phyloP scores from a whole-genome alignment of 108 stramenopile species.

The Nitzschia palea region DNA sequence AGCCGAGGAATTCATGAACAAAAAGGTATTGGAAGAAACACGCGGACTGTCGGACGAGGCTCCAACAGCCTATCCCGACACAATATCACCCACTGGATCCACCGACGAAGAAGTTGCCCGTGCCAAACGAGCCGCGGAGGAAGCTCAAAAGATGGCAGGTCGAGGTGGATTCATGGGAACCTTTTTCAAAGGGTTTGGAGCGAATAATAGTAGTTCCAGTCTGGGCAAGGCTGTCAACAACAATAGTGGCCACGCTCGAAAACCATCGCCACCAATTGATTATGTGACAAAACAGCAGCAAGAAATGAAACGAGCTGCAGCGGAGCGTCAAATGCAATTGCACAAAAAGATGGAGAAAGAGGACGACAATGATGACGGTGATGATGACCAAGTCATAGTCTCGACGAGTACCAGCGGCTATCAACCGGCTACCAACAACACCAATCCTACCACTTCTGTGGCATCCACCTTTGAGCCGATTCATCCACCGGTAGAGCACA shows the following conservation, averaged over 20 bases:
- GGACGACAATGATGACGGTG: not conserved
- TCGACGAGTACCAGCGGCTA: constrained; percentile 3
- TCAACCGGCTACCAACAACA: not conserved
- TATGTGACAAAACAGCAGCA: constrained; percentile 29
- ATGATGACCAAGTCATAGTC: constrained; percentile 20
- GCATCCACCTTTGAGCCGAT: constrained; percentile 2
- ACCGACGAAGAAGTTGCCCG: constrained; percentile 23
- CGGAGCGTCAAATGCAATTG: constrained; percentile 28
- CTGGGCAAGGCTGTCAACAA: not conserved
- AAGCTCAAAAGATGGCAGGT: constrained; percentile 33
- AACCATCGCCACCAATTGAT: constrained; percentile 24
- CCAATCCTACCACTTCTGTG: not conserved
- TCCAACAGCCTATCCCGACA: not conserved
- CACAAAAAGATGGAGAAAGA: not conserved
- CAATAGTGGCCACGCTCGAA: not conserved
- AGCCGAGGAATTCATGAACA: constrained; percentile 50
- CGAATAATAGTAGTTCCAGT: constrained; percentile 2
- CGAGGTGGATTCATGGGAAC: constrained; percentile 39
- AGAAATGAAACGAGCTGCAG: constrained; percentile 34
- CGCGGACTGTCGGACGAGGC: not conserved
- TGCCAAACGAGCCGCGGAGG: constrained; percentile 33
- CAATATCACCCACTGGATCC: constrained; percentile 9
- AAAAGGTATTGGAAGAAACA: constrained; percentile 24
- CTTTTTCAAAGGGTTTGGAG: constrained; percentile 42
- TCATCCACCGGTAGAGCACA: not conserved